A percentile compares a stretch with the other conserved stretches of the same genome.
Evolutionary conservation across 805 yeast species (phyloP).

Genomic region (Suhomyces faveliae): DNA sequence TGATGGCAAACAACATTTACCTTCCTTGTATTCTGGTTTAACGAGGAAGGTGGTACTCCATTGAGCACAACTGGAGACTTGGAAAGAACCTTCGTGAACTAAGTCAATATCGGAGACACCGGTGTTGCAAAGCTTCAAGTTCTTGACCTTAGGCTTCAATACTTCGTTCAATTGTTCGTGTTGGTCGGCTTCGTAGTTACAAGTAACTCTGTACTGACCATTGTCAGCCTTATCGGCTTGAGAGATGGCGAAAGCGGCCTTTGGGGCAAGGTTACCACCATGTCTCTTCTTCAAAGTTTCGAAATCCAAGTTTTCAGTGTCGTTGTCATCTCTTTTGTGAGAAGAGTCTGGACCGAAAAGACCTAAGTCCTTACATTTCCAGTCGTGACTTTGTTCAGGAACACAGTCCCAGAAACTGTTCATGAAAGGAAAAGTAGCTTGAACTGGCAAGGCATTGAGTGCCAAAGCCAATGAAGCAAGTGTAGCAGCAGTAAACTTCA

Average conservation of each 20-base stretch:
- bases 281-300: conserved; percentile 10
- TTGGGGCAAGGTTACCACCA: conserved; percentile 17
- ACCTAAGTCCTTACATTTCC: conserved; percentile 2
- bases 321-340: conserved; percentile 8
- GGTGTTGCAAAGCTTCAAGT: conserved; percentile 20
- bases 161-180: conserved; percentile 16
- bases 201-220: conserved; percentile 18
- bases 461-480: conserved; percentile 8
- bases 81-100: conserved; percentile 11
- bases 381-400: not conserved
- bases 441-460: conserved; percentile 3
- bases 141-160: conserved; percentile 16
- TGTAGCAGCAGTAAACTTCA: conserved; percentile 1
- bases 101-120: conserved; percentile 18
- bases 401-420: conserved; percentile 8
- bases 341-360: conserved; percentile 5
- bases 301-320: conserved; percentile 10
- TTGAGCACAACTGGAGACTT: conserved; percentile 16
- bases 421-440: conserved; percentile 8
- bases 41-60: conserved; percentile 25
- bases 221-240: conserved; percentile 20
- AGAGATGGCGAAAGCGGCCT: conserved; percentile 25
- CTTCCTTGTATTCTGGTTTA: conserved; percentile 15
- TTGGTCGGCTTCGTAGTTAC: conserved; percentile 23
- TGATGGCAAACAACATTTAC: conserved; percentile 25